Evolutionary conservation across 2,329 filamentous ascomycete species (phyloP), one percentile per base, ranked within the genome.

Genomic region (Nemania sp.): DNA sequence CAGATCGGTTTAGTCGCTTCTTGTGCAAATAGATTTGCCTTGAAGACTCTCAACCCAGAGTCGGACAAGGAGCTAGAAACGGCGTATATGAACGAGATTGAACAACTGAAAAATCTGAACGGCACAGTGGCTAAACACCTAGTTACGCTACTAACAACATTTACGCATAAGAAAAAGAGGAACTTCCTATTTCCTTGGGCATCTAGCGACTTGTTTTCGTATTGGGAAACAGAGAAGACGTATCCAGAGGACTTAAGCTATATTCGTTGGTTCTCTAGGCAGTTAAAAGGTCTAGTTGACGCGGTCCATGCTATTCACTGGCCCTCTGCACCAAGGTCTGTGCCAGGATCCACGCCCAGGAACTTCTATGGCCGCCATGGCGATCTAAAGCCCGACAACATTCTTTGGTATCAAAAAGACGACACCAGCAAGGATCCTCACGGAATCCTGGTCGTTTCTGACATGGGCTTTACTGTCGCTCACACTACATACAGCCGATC

Each of bases 311-410:
- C 15, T 20, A 17, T 43, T 43, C 40, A 43, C 40, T 20, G n/a
- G n/a, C 40, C 40, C 14, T 15, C 40, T 43, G 24, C 24, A 31
- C 26, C 5, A 30, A 31, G n/a, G n/a, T n/a, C n/a, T n/a, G n/a
- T n/a, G n/a, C n/a, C n/a, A n/a, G n/a, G n/a, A n/a, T n/a, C n/a
- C n/a, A n/a, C n/a, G n/a, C n/a, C n/a, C n/a, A n/a, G n/a, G n/a
- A n/a, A n/a, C n/a, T n/a, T n/a, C n/a, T 43, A 43, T 31, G 40
- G n/a, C 30, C 40, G 40, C 11, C 40, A 43, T 30, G 24, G 40
- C 15, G 40, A 43, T 31, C 22, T 43, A 17, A 43, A 43, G 22
- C 40, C 40, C n/a, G 40, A 43, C n/a, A 43, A 31, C 26, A 43
- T 30, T 20, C 40, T 43, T 20, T 43, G 40, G 40, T 43, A 30